Percentiles rank a stretch among this genome's conserved stretches.
These are phyloP conservation scores for Dendrobium nobile DNA, from an alignment of 106 monocot species.

Conservation along the genomic window DNA sequence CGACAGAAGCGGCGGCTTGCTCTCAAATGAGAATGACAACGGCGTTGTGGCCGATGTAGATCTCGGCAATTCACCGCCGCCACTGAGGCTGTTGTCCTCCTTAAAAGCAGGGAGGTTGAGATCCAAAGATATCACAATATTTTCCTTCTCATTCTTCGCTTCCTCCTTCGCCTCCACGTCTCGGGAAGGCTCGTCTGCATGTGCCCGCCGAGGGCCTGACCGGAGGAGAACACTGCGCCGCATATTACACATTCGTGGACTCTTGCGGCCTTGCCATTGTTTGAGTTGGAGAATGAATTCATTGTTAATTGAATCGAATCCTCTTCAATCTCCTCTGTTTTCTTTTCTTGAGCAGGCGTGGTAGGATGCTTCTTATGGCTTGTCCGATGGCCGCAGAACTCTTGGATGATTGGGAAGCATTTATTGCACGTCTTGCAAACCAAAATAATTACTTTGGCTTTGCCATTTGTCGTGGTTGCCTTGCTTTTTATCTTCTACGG, in stretches of 20 bases:
- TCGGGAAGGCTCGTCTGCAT: slow-evolving; percentile 25
- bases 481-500: slow-evolving; percentile 16
- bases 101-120: slow-evolving; percentile 70
- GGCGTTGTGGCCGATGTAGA: background rate
- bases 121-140: slow-evolving; percentile 39
- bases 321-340: background rate
- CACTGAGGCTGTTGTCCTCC: slow-evolving; percentile 28
- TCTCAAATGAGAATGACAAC: background rate
- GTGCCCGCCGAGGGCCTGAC: slow-evolving; percentile 95
- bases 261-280: slow-evolving; percentile 13
- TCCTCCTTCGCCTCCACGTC: background rate
- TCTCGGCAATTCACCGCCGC: background rate
- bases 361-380: slow-evolving; percentile 57
- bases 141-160: slow-evolving; percentile 29
- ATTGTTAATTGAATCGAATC: slow-evolving; percentile 10
- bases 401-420: slow-evolving; percentile 63
- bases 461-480: slow-evolving; percentile 2
- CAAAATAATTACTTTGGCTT: slow-evolving; percentile 24
- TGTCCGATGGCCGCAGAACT: slow-evolving; percentile 73
- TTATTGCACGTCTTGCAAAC: slow-evolving; percentile 71
- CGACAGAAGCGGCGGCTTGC: slow-evolving; percentile 20
- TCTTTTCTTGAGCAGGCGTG: background rate
- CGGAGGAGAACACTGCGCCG: slow-evolving; percentile 72
- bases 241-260: slow-evolving; percentile 83
- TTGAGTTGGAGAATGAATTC: background rate